These are phyloP conservation scores for Colletotrichum tamarilloi DNA, from an alignment of 2,329 filamentous ascomycete genomes.

Conservation along the genomic window DNA sequence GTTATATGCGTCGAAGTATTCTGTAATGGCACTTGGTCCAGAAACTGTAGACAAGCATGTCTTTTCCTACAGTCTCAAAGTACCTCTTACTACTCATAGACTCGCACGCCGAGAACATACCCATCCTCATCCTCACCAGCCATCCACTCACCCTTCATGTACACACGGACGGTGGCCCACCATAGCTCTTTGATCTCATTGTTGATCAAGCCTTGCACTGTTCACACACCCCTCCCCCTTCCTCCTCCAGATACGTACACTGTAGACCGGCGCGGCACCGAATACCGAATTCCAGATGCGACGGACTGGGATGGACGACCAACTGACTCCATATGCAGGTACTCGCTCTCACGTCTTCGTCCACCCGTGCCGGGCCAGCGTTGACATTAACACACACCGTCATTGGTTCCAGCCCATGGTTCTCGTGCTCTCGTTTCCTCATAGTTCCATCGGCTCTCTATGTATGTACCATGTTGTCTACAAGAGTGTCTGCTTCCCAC, in stretches of 20 bases:
- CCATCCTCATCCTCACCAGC: neutral
- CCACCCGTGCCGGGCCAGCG: neutral
- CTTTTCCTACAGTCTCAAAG: neutral
- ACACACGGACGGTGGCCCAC: constrained; percentile 9
- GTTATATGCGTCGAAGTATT: no score
- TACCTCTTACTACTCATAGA: neutral
- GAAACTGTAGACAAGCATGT: neutral
- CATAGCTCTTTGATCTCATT: neutral
- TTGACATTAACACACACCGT: neutral
- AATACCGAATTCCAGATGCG: constrained; percentile 29
- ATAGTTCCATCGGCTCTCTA: constrained; percentile 10
- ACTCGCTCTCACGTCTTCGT: neutral
- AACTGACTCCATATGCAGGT: constrained; percentile 6
- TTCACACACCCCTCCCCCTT: neutral
- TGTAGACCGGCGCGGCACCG: constrained; percentile 22
- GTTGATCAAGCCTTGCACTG: neutral
- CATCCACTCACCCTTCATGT: neutral
- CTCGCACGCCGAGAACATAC: neutral
- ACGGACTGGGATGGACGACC: constrained; percentile 6
- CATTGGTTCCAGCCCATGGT: constrained; percentile 4
- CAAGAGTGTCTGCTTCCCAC: neutral
- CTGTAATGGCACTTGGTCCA: neutral
- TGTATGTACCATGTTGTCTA: neutral
- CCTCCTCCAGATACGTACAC: neutral
- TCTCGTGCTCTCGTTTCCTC: neutral